These are phyloP conservation scores for Debaryomycetaceae sp. DNA, from an alignment of 1,139 yeast species.

Conservation along the genomic window DNA sequence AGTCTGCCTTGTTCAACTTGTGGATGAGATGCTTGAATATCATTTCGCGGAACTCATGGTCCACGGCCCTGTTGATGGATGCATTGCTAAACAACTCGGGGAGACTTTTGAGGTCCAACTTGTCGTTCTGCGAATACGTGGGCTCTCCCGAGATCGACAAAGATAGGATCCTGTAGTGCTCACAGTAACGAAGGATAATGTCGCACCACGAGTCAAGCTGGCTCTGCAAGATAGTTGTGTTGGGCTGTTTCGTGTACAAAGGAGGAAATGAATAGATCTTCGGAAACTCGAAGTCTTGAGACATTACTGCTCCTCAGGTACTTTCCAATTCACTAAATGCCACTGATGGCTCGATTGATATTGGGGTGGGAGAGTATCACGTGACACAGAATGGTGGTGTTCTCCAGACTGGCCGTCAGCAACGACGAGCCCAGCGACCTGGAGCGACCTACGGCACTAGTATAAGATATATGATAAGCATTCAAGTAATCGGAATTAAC, in stretches of 20 bases:
- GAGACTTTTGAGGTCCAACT: constrained; percentile 14
- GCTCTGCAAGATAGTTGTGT: constrained; percentile 69
- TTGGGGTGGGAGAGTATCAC: no score
- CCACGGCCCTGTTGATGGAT: constrained; percentile 50
- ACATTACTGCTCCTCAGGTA: constrained; percentile 1
- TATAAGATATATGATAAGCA: neutral
- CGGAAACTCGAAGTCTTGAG: constrained; percentile 45
- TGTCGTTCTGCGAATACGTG: constrained; percentile 24
- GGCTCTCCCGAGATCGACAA: constrained; percentile 29
- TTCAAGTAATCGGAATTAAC: neutral
- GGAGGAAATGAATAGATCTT: constrained; percentile 87
- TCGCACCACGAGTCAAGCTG: constrained; percentile 56
- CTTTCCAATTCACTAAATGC: no score
- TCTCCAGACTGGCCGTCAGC: neutral
- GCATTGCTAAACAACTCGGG: constrained; percentile 48
- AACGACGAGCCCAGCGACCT: neutral
- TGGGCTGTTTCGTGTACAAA: constrained; percentile 85
- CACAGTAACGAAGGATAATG: constrained; percentile 54
- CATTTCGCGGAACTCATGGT: constrained; percentile 50
- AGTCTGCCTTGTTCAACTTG: constrained; percentile 49
- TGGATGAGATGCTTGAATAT: constrained; percentile 59
- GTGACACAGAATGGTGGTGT: no score
- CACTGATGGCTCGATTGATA: no score
- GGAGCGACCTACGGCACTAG: no score
- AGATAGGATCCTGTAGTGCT: constrained; percentile 45